These are phyloP conservation scores for Cyberlindnera meyerae DNA, from an alignment of 805 yeast genomes.

Conservation along the genomic window DNA sequence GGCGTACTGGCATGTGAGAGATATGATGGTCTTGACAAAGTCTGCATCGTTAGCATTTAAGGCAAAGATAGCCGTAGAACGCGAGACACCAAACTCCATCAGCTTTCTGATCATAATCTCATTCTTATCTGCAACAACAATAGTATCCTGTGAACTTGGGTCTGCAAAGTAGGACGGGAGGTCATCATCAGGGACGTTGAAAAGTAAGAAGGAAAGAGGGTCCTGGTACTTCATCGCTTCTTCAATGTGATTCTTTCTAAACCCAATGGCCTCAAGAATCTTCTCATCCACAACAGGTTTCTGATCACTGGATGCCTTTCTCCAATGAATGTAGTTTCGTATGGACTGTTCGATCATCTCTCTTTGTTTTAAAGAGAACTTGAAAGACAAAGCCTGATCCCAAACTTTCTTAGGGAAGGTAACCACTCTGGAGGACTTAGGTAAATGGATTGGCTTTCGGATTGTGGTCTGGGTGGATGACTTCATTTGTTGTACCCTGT, in stretches of 20 bases:
- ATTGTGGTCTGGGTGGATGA: no score
- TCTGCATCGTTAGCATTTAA: conserved; percentile 38
- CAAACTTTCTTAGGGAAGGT: conserved; percentile 51
- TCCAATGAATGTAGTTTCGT: conserved; percentile 55
- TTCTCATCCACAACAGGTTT: conserved; percentile 3
- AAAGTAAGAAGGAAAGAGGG: conserved; percentile 49
- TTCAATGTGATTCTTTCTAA: conserved; percentile 58
- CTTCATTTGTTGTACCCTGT: no score
- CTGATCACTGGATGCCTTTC: conserved; percentile 2
- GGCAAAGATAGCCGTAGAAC: conserved; percentile 52
- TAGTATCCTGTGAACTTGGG: conserved; percentile 50
- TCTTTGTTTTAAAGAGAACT: conserved; percentile 60
- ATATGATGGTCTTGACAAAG: conserved; percentile 47
- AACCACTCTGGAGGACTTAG: conserved; percentile 16
- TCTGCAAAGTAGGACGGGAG: conserved; percentile 58
- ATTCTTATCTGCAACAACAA: conserved; percentile 41
- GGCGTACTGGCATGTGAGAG: conserved; percentile 38
- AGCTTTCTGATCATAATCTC: conserved; percentile 53
- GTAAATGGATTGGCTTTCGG: not conserved
- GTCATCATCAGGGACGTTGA: conserved; percentile 93
- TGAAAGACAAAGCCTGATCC: conserved; percentile 66
- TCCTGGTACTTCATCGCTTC: conserved; percentile 64
- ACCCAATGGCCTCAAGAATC: conserved; percentile 49
- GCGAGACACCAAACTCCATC: conserved; percentile 63
- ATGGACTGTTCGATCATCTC: conserved; percentile 58